Evolutionary conservation across 2,329 filamentous ascomycete genomes (phyloP), one percentile per base, ranked within the genome.

Genomic region (Coleophoma cylindrospora): DNA sequence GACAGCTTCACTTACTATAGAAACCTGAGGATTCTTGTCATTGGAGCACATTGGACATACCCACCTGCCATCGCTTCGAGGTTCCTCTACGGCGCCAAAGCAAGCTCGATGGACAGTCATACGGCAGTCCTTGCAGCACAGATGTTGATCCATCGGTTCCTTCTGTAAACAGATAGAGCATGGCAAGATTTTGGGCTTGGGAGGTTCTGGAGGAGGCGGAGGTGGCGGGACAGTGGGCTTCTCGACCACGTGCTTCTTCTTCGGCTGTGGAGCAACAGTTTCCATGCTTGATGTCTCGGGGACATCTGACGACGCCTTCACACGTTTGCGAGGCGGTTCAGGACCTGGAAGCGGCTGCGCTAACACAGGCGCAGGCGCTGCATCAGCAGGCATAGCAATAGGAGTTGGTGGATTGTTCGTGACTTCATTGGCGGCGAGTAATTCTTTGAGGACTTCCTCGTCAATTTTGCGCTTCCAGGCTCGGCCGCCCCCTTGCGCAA

Each of bases 41-140:
- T 99, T 99, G 36, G 84, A 77, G 68, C 94, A 99, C 80, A 91
- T 95, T 69, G 97, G 94, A 68, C 94, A 99, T 38, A 86, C 81
- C 94, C 94, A 99, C 68, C 95, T 95, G 41, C 77, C 80, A 33
- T 82, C 78, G 48, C 77, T 78, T 40, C 88, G 81, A 50, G 69
- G 70, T 45, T 86, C 83, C 43, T 86, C 82, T 37, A 80, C 57
- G 33, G 97, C 77, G n/a, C 94, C 94, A 64, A 97, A 99, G 69
- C 94, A 99, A 54, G 83, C 83, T 48, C 88, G 86, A 68, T 99
- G 94, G 21, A 97, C 92, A 3, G 91, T 91, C 68, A 99, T 72
- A 48, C 90, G 86, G 67, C 94, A 99, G 62, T 96, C 90, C 45
- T 83, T 81, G 67, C 94, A 99, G 38, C 86, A 83, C 14, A 95